These are phyloP conservation scores for Achlya hypogyna DNA, from an alignment of 352 stramenopile species.

Conservation along the genomic window DNA sequence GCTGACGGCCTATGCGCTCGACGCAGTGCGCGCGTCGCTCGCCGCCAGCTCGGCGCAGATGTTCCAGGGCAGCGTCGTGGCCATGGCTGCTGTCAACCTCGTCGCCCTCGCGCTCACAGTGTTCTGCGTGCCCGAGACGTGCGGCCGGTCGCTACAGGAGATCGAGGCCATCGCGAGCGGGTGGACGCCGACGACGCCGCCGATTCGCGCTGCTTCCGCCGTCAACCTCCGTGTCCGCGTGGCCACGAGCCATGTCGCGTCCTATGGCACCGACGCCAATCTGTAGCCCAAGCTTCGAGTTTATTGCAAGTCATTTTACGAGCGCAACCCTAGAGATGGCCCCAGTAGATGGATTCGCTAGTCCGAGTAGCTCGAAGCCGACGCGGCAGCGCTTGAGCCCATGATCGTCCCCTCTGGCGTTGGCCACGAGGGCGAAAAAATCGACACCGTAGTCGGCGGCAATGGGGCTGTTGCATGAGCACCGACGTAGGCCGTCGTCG, in stretches of 20 bases:
- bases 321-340: too few species aligned
- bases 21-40: conserved; percentile 30
- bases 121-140: conserved; percentile 71
- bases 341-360: too few species aligned
- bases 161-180: conserved; percentile 69
- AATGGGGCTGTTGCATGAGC: too few species aligned
- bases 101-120: conserved; percentile 36
- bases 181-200: conserved; percentile 63
- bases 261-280: not conserved
- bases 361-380: not conserved
- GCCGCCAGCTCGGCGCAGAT: conserved; percentile 24
- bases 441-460: too few species aligned
- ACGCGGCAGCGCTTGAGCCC: not conserved
- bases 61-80: conserved; percentile 29
- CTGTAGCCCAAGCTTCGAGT: not conserved
- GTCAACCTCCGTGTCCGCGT: conserved; percentile 1
- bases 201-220: not conserved
- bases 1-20: conserved; percentile 25
- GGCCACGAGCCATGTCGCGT: not conserved
- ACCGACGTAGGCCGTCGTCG: too few species aligned
- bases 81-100: conserved; percentile 43
- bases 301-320: too few species aligned
- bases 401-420: not conserved
- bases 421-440: too few species aligned
- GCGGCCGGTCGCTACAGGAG: conserved; percentile 60